Percentiles rank a stretch among this genome's conserved stretches.
These are phyloP conservation scores for Myxozyma udenii DNA, from an alignment of 805 yeast genomes.

Conservation along the genomic window DNA sequence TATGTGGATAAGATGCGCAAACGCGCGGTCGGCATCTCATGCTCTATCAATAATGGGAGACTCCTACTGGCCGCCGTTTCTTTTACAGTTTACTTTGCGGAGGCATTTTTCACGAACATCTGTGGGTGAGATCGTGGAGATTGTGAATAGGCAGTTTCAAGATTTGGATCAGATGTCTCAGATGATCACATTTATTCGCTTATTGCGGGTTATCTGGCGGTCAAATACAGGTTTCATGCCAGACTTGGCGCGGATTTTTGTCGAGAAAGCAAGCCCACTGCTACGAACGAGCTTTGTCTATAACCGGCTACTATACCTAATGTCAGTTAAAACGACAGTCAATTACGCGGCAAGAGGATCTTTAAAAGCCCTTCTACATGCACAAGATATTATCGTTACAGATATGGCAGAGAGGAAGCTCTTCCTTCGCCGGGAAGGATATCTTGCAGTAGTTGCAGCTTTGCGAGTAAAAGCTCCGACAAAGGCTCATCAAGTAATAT, in stretches of 20 bases:
- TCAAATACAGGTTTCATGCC: constrained; percentile 5
- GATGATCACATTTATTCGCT: constrained; percentile 7
- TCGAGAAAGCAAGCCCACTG: not conserved
- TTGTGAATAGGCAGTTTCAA: constrained; percentile 2
- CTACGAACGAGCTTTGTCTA: constrained; percentile 11
- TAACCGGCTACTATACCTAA: constrained; percentile 9
- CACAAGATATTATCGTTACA: constrained; percentile 10
- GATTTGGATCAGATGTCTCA: constrained; percentile 8
- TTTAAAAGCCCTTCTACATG: not conserved
- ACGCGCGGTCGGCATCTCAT: constrained; percentile 3
- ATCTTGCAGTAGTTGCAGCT: constrained; percentile 10
- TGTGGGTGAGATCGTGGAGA: constrained; percentile 5
- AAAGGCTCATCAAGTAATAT: constrained; percentile 9
- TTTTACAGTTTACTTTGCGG: constrained; percentile 8
- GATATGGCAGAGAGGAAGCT: constrained; percentile 6
- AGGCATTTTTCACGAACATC: constrained; percentile 1
- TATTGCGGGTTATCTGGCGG: constrained; percentile 2
- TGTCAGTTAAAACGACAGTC: constrained; percentile 7
- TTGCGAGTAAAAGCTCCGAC: constrained; percentile 9
- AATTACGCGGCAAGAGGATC: not conserved
- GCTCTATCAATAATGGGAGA: constrained; percentile 9
- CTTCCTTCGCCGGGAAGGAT: constrained; percentile 13
- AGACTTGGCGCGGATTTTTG: constrained; percentile 9
- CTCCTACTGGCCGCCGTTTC: constrained; percentile 17
- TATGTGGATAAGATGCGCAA: constrained; percentile 14